Base-by-base conservation (phyloP, 2,329 filamentous ascomycete species). In the Colletotrichum lini region DNA sequence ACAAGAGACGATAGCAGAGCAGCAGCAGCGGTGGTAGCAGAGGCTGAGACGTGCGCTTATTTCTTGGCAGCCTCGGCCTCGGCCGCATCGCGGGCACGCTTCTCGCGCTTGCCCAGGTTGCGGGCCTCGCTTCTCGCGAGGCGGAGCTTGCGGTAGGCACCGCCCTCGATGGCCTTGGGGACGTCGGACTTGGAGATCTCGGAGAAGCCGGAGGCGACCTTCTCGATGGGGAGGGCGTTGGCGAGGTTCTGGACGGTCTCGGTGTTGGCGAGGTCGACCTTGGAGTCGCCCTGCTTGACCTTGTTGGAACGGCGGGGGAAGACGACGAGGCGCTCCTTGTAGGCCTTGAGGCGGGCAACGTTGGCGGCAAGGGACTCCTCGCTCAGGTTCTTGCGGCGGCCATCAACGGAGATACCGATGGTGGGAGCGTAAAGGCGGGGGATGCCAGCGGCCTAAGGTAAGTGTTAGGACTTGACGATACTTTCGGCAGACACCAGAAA, bases 261-360 rank as follows among this genome's bases (percentile, higher is more conserved):
- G 83, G 90, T 90, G 80, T 91, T 92, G 82, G 84, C 85, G 77
- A 88, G 81, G 86, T 96, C 91, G 92, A 96, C 93, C 83, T 94
- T 94, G 85, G 92, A 92, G 87, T 98, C 94, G 85, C 94, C 94
- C 84, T 93, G 93, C 94, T 98, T 98, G 88, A 92, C 91, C 88
- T 96, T 92, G 87, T 95, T 95, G 84, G 91, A 91, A 87, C 94
- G 95, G 90, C 95, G 94, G 84, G 96, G 96, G 91, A 99, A 98
- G 84, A 99, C 91, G 85, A 99, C 98, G 82, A 99, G 89, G 83
- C 95, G 94, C 83, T 93, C 91, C 89, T 93, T 94, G 95, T 98
- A 99, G 84, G 94, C 94, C 91, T 98, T 95, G 83, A 99, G 94
- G 83, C 96, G 96, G 85, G 93, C 93, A 80, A 99, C 96, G 88